Evolutionary conservation across 495 filamentous ascomycete genomes (phyloP).

Genomic region (Clavariopsis aquatica): DNA sequence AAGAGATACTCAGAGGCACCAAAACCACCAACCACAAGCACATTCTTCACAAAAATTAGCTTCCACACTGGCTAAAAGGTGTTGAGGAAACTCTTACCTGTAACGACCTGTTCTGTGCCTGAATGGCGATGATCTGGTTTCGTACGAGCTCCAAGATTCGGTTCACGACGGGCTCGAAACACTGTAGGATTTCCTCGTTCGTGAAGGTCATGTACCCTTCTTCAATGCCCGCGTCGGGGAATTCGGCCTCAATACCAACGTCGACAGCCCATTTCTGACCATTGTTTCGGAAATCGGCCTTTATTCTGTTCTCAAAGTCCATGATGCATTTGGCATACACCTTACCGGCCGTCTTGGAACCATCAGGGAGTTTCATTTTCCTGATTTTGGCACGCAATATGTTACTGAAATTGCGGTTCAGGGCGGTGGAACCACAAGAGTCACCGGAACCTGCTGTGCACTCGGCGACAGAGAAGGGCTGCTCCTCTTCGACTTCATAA

Average conservation of each 20-base stretch:
- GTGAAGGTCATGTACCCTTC: slow-evolving; percentile 83
- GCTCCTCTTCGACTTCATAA: slow-evolving; percentile 75
- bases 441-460: slow-evolving; percentile 75
- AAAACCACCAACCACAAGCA: slow-evolving; percentile 72
- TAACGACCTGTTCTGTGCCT: slow-evolving; percentile 69
- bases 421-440: slow-evolving; percentile 71
- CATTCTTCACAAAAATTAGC: slow-evolving; percentile 54
- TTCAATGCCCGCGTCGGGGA: slow-evolving; percentile 73
- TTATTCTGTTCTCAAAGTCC: slow-evolving; percentile 79
- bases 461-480: slow-evolving; percentile 71
- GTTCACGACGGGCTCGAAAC: slow-evolving; percentile 77
- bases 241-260: slow-evolving; percentile 75
- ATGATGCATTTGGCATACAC: slow-evolving; percentile 80
- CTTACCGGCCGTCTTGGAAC: slow-evolving; percentile 70
- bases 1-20: slow-evolving; percentile 77
- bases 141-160: slow-evolving; percentile 71
- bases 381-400: slow-evolving; percentile 73
- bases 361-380: slow-evolving; percentile 76
- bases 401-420: slow-evolving; percentile 75
- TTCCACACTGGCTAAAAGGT: background rate
- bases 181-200: slow-evolving; percentile 76
- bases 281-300: slow-evolving; percentile 79
- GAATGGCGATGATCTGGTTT: slow-evolving; percentile 78
- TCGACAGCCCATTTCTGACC: slow-evolving; percentile 77
- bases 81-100: slow-evolving; percentile 55